These are phyloP conservation scores for Fusarium tanahbumbuense DNA, from an alignment of 2,329 filamentous ascomycete species.

Conservation along the genomic window DNA sequence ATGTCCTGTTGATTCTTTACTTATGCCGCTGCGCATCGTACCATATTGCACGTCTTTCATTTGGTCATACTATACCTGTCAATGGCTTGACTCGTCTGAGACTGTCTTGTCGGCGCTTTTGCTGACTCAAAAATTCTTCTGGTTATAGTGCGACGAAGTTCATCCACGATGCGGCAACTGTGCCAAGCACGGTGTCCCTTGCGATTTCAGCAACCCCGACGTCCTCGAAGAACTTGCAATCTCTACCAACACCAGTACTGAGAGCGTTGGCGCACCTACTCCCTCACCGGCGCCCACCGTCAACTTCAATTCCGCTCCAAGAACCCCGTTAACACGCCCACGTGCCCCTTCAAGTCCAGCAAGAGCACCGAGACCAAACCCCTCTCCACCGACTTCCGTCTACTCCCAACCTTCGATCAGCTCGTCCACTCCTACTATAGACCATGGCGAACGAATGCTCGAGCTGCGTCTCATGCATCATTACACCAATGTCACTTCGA, in stretches of 20 bases:
- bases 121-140: constrained; percentile 28
- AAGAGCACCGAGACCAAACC: constrained; percentile 40
- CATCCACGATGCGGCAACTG: constrained; percentile 75
- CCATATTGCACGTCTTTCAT: constrained; percentile 1
- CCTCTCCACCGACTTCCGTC: constrained; percentile 50
- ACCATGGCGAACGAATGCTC: constrained; percentile 60
- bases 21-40: constrained; percentile 21
- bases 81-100: constrained; percentile 1
- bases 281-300: constrained; percentile 39
- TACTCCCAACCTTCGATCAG: constrained; percentile 48
- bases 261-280: constrained; percentile 42
- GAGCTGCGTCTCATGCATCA: constrained; percentile 74
- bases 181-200: constrained; percentile 72
- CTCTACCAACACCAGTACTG: constrained; percentile 51
- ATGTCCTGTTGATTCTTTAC: constrained; percentile 29
- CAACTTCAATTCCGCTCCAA: constrained; percentile 38
- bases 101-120: constrained; percentile 4
- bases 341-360: constrained; percentile 37
- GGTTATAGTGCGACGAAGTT: constrained; percentile 70
- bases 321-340: constrained; percentile 42
- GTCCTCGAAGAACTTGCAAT: constrained; percentile 59
- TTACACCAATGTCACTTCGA: constrained; percentile 69
- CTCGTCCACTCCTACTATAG: constrained; percentile 48
- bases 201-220: constrained; percentile 70
- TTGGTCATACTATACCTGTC: background rate